A percentile compares a stretch with the other conserved stretches of the same genome.
phyloP scores from a whole-genome alignment of 1,139 yeast species.

The Dujonia santamariae region DNA sequence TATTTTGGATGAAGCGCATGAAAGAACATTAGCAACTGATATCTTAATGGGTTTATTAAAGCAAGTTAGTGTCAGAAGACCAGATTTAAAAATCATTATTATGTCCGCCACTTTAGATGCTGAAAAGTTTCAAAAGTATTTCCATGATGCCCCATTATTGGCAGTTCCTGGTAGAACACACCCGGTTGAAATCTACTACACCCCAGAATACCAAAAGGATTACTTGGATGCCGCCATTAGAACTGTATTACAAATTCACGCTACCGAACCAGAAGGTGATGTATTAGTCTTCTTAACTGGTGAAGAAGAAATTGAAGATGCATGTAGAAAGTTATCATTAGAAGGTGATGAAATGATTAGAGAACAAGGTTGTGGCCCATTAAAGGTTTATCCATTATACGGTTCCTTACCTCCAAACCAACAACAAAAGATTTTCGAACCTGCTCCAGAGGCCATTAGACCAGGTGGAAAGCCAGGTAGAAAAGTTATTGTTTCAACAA shows the following conservation, averaged over 20 bases:
- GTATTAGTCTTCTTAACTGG: slow-evolving; percentile 87
- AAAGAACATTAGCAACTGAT: slow-evolving; percentile 94
- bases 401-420: slow-evolving; percentile 96
- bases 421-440: slow-evolving; percentile 89
- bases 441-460: slow-evolving; percentile 63
- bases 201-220: slow-evolving; percentile 94
- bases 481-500: slow-evolving; percentile 90
- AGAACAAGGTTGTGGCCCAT: slow-evolving; percentile 87
- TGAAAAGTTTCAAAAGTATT: slow-evolving; percentile 87
- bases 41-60: slow-evolving; percentile 93
- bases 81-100: slow-evolving; percentile 85
- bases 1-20: slow-evolving; percentile 97
- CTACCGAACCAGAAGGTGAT: slow-evolving; percentile 94
- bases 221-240: slow-evolving; percentile 92
- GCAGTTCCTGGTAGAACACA: slow-evolving; percentile 98
- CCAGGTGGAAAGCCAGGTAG: slow-evolving; percentile 81
- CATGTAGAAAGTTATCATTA: slow-evolving; percentile 79
- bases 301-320: slow-evolving; percentile 98
- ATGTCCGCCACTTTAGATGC: slow-evolving; percentile 99
- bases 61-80: slow-evolving; percentile 73
- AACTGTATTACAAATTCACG: slow-evolving; percentile 93
- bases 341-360: slow-evolving; percentile 87
- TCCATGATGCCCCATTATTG: slow-evolving; percentile 85
- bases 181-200: slow-evolving; percentile 95
- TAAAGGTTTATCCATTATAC: slow-evolving; percentile 86